Evolutionary conservation across 352 stramenopile species (phyloP).

Genomic region (Aphanomyces stellatus): DNA sequence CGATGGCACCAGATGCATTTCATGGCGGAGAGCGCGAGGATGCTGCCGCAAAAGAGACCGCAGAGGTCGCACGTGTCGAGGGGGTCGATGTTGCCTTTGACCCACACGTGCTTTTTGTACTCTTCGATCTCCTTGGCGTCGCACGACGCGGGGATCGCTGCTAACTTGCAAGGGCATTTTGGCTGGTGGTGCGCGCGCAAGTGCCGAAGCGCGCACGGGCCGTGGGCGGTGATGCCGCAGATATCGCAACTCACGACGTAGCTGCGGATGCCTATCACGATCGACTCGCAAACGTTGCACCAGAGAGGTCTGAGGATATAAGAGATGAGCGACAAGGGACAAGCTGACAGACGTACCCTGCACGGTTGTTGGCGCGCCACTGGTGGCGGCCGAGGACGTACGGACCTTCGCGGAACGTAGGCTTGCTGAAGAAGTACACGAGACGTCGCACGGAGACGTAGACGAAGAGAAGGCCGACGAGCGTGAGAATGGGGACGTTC

Average conservation of each 20-base stretch:
- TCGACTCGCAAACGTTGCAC: conserved; percentile 73
- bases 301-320: conserved; percentile 42
- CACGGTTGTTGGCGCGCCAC: conserved; percentile 64
- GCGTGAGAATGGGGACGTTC: conserved; percentile 21
- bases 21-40: conserved; percentile 68
- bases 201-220: conserved; percentile 39
- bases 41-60: conserved; percentile 68
- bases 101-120: conserved; percentile 50
- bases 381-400: conserved; percentile 66
- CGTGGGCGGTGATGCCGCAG: conserved; percentile 75
- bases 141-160: conserved; percentile 8
- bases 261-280: conserved; percentile 77
- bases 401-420: conserved; percentile 63
- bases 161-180: conserved; percentile 22
- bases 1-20: conserved; percentile 79
- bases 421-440: conserved; percentile 75
- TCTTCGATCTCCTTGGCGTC: neutral
- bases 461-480: conserved; percentile 32
- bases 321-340: neutral
- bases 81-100: conserved; percentile 78
- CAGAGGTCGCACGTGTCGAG: conserved; percentile 75
- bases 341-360: conserved; percentile 29
- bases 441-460: conserved; percentile 61
- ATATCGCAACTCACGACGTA: conserved; percentile 81
- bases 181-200: conserved; percentile 20